Percentiles rank a stretch among this genome's conserved stretches.
phyloP scores from a whole-genome alignment of 2,329 filamentous ascomycete genomes.

The Cytospora piceicola region DNA sequence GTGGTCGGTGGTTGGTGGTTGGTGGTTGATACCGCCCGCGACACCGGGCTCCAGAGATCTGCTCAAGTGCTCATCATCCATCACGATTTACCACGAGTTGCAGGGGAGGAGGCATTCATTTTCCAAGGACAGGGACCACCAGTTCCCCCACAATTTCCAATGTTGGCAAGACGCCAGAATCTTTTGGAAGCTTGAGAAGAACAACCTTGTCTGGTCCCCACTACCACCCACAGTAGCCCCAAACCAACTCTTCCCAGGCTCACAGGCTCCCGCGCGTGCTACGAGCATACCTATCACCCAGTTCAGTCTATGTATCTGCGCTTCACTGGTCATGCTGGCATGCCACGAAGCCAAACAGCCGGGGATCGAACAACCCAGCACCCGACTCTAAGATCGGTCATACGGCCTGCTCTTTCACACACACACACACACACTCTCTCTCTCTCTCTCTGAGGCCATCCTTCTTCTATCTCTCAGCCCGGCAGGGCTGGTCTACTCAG shows the following conservation, averaged over 20 bases:
- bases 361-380: no score
- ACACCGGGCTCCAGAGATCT: constrained; percentile 17
- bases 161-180: constrained; percentile 22
- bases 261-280: neutral
- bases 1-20: no score
- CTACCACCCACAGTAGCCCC: neutral
- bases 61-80: neutral
- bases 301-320: no score
- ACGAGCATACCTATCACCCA: no score
- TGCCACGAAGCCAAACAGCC: neutral
- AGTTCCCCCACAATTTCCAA: constrained; percentile 17
- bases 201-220: constrained; percentile 23
- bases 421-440: no score
- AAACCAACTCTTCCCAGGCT: neutral
- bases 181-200: constrained; percentile 26
- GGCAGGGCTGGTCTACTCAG: neutral
- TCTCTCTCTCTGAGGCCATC: neutral
- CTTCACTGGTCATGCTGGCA: neutral
- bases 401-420: neutral
- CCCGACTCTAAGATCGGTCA: neutral
- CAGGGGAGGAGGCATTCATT: constrained; percentile 19
- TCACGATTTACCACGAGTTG: constrained; percentile 19
- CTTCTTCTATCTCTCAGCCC: neutral
- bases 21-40: constrained; percentile 8
- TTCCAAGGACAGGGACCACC: constrained; percentile 16